phyloP scores from a whole-genome alignment of 176 grass and related monocot genomes.

The Avena atlantica region DNA sequence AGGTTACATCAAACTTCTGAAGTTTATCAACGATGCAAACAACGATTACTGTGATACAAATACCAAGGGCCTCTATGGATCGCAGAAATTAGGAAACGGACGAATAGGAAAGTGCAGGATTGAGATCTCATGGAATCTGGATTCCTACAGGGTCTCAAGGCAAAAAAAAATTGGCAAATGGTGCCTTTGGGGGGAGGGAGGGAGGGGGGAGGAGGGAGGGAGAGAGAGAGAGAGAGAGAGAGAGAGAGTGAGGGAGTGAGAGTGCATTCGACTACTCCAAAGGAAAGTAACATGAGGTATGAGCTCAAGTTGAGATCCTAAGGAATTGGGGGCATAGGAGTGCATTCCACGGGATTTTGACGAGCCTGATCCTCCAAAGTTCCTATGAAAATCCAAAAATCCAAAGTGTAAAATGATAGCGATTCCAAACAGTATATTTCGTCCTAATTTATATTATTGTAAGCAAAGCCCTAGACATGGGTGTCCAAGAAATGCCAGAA shows the following conservation, averaged over 20 bases:
- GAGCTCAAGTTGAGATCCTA: not conserved
- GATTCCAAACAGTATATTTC: not conserved
- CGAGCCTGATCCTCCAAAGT: not conserved
- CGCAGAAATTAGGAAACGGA: not conserved
- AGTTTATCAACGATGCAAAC: slow-evolving; percentile 1
- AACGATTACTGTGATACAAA: slow-evolving; percentile 9
- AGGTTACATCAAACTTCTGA: not conserved
- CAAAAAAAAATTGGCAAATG: not conserved
- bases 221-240: too few relatives aligned
- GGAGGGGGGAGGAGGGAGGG: too few relatives aligned
- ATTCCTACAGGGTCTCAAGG: not conserved
- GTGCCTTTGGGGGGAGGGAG: not conserved
- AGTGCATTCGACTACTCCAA: not conserved
- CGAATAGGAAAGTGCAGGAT: not conserved
- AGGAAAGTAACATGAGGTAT: not conserved
- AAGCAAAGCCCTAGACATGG: not conserved
- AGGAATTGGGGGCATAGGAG: not conserved
- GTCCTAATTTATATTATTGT: not conserved
- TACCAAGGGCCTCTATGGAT: not conserved
- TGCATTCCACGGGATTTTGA: not conserved
- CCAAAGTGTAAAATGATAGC: not conserved
- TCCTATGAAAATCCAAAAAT: not conserved
- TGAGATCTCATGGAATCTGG: not conserved
- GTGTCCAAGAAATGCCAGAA: slow-evolving; percentile 15
- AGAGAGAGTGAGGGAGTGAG: too few relatives aligned